Percentiles rank a stretch among this genome's conserved stretches.
Evolutionary conservation across 768 basidiomycete species (phyloP).

Genomic region (Tulasnella sp.): DNA sequence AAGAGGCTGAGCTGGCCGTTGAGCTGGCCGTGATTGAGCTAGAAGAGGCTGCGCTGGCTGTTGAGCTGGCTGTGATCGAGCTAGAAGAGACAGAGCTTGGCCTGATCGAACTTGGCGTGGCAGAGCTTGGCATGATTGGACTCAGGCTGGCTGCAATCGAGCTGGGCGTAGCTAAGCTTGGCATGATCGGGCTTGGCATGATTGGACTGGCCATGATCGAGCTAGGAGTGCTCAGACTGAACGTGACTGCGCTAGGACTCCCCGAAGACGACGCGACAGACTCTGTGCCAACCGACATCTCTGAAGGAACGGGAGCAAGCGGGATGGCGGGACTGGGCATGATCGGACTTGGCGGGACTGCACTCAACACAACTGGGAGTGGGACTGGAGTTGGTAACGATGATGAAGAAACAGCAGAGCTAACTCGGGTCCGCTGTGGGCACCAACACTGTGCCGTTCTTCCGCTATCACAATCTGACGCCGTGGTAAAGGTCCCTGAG

Average conservation of each 20-base stretch:
- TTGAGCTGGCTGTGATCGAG: not conserved
- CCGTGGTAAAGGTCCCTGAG: conserved; percentile 1
- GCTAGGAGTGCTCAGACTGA: no score
- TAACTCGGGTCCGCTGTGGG: not conserved
- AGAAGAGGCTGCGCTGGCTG: not conserved
- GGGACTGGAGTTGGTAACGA: not conserved
- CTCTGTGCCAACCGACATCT: not conserved
- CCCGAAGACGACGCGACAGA: not conserved
- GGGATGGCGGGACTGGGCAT: not conserved
- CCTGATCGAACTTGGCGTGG: no score
- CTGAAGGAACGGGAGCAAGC: not conserved
- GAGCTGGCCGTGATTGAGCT: not conserved
- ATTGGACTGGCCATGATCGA: not conserved
- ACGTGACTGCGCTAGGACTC: no score
- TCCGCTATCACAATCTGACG: conserved; percentile 4
- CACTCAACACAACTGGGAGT: not conserved
- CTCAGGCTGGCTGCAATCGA: no score
- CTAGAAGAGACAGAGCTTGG: not conserved
- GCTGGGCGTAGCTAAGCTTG: not conserved
- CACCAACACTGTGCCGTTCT: conserved; percentile 14
- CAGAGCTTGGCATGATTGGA: no score
- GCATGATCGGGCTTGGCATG: no score
- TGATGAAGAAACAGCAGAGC: not conserved
- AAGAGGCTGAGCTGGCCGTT: not conserved
- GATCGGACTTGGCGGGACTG: not conserved